Conservation (phyloP, 1,139 yeast species). For the Zygosaccharomyces pseudobailii region DNA sequence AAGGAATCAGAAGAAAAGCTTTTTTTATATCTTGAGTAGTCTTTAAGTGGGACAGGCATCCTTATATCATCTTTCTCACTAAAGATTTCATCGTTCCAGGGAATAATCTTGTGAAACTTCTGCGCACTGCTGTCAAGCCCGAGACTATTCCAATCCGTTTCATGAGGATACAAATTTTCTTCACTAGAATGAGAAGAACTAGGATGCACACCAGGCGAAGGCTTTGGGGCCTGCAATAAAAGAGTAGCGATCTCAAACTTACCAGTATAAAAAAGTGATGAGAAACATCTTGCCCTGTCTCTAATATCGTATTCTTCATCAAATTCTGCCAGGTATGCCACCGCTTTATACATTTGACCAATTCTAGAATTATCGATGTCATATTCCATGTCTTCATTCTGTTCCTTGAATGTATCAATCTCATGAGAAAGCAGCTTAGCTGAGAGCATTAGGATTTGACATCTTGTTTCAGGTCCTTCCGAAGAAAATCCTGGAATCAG, state of each 20-base stretch:
- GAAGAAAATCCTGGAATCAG: slow-evolving; percentile 51
- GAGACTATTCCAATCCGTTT: slow-evolving; percentile 11
- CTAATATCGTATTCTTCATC: slow-evolving; percentile 77
- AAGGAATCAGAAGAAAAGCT: slow-evolving; percentile 31
- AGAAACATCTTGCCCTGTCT: slow-evolving; percentile 76
- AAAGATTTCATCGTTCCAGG: slow-evolving; percentile 14
- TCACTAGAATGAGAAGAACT: not conserved
- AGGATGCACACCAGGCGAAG: slow-evolving; percentile 42
- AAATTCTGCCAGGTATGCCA: slow-evolving; percentile 62
- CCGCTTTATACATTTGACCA: slow-evolving; percentile 56
- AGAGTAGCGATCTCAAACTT: slow-evolving; percentile 63
- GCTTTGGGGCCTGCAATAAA: slow-evolving; percentile 79
- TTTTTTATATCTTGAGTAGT: slow-evolving; percentile 26
- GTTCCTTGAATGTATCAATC: slow-evolving; percentile 38
- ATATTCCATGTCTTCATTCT: slow-evolving; percentile 22
- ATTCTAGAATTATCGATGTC: slow-evolving; percentile 40
- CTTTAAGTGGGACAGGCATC: slow-evolving; percentile 27
- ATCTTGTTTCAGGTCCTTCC: slow-evolving; percentile 57
- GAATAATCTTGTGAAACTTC: slow-evolving; percentile 9
- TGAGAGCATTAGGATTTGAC: slow-evolving; percentile 67
- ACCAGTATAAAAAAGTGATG: slow-evolving; percentile 41
- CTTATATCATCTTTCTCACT: slow-evolving; percentile 12
- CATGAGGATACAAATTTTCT: not conserved
- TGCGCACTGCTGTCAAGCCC: slow-evolving; percentile 13
- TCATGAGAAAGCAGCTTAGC: slow-evolving; percentile 65